These are phyloP conservation scores for Cryptococcus hybrid DNA, from an alignment of 1,284 basidiomycete genomes.

Conservation along the genomic window DNA sequence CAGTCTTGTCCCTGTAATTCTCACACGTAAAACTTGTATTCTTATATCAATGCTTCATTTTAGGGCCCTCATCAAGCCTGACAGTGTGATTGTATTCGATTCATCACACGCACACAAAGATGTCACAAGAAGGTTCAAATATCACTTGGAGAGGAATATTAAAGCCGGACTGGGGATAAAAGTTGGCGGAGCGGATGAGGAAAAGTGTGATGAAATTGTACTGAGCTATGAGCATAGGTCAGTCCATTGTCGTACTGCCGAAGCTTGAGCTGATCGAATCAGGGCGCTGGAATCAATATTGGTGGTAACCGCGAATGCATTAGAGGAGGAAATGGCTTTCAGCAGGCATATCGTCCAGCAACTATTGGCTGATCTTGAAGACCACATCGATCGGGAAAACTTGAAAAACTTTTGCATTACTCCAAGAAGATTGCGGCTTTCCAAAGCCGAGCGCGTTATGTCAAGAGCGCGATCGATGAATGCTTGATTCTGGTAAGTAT, in stretches of 20 bases:
- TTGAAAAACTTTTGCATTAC: conserved; percentile 88
- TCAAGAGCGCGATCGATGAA: conserved; percentile 86
- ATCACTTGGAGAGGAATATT: conserved; percentile 73
- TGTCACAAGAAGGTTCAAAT: conserved; percentile 80
- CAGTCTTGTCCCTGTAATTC: conserved; percentile 90
- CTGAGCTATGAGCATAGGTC: conserved; percentile 88
- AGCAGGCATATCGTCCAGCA: conserved; percentile 79
- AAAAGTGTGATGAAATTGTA: conserved; percentile 27
- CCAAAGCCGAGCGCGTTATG: conserved; percentile 82
- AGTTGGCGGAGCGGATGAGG: conserved; percentile 11
- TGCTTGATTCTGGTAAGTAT: conserved; percentile 71
- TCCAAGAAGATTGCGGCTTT: conserved; percentile 81
- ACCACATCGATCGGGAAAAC: conserved; percentile 88
- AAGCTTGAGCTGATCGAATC: conserved; percentile 4
- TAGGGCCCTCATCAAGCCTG: conserved; percentile 88
- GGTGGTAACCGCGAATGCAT: conserved; percentile 78
- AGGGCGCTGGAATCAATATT: conserved; percentile 88
- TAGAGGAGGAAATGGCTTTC: conserved; percentile 92
- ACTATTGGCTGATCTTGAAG: conserved; percentile 84
- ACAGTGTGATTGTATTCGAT: conserved; percentile 89
- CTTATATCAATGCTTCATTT: conserved; percentile 94
- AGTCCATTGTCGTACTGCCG: conserved; percentile 20
- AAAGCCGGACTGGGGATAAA: conserved; percentile 26
- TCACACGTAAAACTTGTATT: conserved; percentile 83
- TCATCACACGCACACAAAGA: conserved; percentile 77